Percentiles rank a stretch among this genome's conserved stretches.
phyloP scores from a whole-genome alignment of 2,329 filamentous ascomycete genomes.

The Juglanconis sp. region DNA sequence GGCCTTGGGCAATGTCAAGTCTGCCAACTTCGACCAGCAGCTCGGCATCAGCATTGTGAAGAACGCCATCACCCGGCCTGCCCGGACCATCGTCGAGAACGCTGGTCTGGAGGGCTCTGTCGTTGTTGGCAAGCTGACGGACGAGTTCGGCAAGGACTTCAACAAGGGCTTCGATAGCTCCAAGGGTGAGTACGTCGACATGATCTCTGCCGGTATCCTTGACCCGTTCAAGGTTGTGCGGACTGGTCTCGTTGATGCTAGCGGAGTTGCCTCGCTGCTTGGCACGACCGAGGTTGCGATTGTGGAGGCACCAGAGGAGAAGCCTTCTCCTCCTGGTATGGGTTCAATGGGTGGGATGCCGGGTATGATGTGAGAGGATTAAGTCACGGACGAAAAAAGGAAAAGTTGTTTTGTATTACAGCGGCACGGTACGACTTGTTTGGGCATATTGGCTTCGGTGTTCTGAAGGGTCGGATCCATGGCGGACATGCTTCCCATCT shows the following conservation, averaged over 20 bases:
- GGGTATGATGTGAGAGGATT: conserved; percentile 56
- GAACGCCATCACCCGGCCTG: conserved; percentile 94
- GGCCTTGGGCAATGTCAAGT: conserved; percentile 77
- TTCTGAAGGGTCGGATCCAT: conserved; percentile 38
- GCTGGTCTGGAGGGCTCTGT: conserved; percentile 94
- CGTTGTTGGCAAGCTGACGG: conserved; percentile 94
- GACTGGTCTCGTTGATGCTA: conserved; percentile 90
- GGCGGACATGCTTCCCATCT: conserved; percentile 38
- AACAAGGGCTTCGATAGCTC: conserved; percentile 97
- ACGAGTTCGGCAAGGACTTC: conserved; percentile 89
- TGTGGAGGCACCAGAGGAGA: conserved; percentile 92
- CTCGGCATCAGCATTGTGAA: conserved; percentile 97
- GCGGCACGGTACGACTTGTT: conserved; percentile 27
- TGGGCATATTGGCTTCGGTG: conserved; percentile 48
- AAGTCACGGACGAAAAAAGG: conserved; percentile 12
- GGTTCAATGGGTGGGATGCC: conserved; percentile 54
- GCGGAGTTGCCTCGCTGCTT: conserved; percentile 92
- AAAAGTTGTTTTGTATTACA: conserved; percentile 25
- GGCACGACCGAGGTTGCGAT: conserved; percentile 98
- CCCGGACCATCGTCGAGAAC: conserved; percentile 95
- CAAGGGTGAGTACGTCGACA: conserved; percentile 98
- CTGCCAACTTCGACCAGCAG: conserved; percentile 97
- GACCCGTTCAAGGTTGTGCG: conserved; percentile 99
- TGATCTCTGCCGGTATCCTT: conserved; percentile 95
- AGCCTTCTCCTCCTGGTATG: conserved; percentile 54